phyloP scores from a whole-genome alignment of 2,329 filamentous ascomycete species.

The Aureobasidium subglaciale region DNA sequence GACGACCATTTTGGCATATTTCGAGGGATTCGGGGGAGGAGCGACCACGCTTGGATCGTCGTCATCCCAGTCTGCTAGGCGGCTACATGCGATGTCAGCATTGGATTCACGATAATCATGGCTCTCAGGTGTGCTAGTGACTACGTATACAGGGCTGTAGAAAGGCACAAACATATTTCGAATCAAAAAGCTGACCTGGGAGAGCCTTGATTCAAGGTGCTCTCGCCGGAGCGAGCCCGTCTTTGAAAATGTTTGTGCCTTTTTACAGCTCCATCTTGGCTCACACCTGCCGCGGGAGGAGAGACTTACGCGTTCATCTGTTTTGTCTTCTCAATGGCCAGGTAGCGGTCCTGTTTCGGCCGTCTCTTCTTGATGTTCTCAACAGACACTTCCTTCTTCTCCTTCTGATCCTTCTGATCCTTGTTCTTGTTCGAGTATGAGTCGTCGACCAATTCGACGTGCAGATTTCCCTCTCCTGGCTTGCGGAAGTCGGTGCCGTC shows the following conservation, averaged over 20 bases:
- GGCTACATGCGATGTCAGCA: constrained; percentile 45
- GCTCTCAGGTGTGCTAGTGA: too few relatives aligned
- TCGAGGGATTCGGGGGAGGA: constrained; percentile 46
- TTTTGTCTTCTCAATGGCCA: constrained; percentile 85
- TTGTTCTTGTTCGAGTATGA: constrained; percentile 61
- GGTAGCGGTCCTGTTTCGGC: constrained; percentile 65
- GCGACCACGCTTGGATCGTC: constrained; percentile 59
- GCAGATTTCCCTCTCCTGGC: constrained; percentile 58
- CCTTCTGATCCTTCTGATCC: constrained; percentile 60
- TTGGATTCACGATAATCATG: too few relatives aligned
- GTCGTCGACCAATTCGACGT: constrained; percentile 75
- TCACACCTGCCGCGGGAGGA: too few relatives aligned
- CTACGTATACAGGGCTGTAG: too few relatives aligned
- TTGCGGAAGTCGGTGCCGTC: constrained; percentile 78
- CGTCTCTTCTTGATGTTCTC: constrained; percentile 41
- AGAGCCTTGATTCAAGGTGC: too few relatives aligned
- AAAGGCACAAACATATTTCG: too few relatives aligned
- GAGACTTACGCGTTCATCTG: constrained; percentile 62
- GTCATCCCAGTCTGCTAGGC: constrained; percentile 91
- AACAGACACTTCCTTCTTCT: constrained; percentile 56
- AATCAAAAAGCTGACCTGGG: neutral
- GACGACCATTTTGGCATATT: constrained; percentile 75
- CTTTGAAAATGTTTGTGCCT: too few relatives aligned
- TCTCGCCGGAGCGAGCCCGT: too few relatives aligned
- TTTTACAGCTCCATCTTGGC: too few relatives aligned